Percentiles rank a stretch among this genome's conserved stretches.
Evolutionary conservation across 140 eudicot genomes (phyloP).

Genomic region (Anethum foeniculum): DNA sequence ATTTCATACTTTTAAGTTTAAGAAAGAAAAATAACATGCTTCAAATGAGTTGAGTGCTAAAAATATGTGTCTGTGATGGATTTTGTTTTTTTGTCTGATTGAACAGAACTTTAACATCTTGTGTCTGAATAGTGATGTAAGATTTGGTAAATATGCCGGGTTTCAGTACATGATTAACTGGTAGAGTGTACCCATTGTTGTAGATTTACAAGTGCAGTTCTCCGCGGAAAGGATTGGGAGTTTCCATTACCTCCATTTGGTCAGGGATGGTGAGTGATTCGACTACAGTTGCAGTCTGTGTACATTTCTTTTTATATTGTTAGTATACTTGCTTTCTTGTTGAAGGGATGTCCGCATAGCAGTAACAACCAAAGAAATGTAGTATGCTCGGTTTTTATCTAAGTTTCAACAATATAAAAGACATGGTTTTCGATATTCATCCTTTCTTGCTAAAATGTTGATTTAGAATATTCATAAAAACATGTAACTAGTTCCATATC

Average conservation of each 20-base stretch:
- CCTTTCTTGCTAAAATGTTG: background rate
- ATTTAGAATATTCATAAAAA: background rate
- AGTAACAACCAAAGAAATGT: background rate
- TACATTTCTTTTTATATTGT: background rate
- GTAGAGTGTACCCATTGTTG: constrained; percentile 11
- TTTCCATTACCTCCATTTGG: constrained; percentile 95
- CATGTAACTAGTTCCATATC: background rate
- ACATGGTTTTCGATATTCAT: background rate
- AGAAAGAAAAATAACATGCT: background rate
- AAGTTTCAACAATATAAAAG: background rate
- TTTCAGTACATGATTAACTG: background rate
- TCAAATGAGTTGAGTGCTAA: background rate
- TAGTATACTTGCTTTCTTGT: background rate
- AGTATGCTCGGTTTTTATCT: background rate
- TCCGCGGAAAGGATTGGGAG: constrained; percentile 88
- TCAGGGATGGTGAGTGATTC: constrained; percentile 76
- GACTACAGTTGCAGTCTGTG: constrained; percentile 10
- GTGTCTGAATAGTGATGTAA: background rate
- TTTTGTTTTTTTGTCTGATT: background rate
- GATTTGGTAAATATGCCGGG: background rate
- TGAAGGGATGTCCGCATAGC: background rate
- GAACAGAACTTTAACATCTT: background rate
- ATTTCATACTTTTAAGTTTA: background rate
- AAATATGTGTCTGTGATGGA: background rate
- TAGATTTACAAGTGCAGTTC: constrained; percentile 91